A percentile compares a stretch with the other conserved stretches of the same genome.
Evolutionary conservation across 805 yeast species (phyloP).

Genomic region (Saccharomyces paradoxus): DNA sequence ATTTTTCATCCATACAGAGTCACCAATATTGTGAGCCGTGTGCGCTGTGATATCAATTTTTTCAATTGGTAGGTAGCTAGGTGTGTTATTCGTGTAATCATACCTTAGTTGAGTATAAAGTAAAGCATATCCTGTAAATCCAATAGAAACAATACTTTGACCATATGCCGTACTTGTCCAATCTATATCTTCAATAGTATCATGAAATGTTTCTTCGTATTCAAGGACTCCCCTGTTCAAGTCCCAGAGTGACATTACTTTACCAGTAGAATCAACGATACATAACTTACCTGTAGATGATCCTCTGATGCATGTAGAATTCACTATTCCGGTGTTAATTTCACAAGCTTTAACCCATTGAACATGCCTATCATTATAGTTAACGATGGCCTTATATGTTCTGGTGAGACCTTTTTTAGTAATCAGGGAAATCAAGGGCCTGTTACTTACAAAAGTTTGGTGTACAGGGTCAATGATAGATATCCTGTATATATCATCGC

Average conservation of each 20-base stretch:
- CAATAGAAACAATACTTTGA: conserved; percentile 72
- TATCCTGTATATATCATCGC: conserved; percentile 35
- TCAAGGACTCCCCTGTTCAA: conserved; percentile 58
- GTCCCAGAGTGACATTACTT: conserved; percentile 71
- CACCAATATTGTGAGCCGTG: conserved; percentile 80
- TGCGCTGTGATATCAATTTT: conserved; percentile 59
- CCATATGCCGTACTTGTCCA: conserved; percentile 70
- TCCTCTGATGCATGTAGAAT: conserved; percentile 53
- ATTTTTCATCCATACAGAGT: conserved; percentile 75
- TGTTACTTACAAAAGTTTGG: conserved; percentile 27
- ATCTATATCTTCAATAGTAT: conserved; percentile 60
- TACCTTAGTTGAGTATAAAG: conserved; percentile 77
- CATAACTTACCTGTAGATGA: conserved; percentile 74
- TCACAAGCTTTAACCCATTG: conserved; percentile 46
- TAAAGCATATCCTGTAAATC: conserved; percentile 55
- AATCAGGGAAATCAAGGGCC: conserved; percentile 49
- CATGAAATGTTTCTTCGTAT: conserved; percentile 39
- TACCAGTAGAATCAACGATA: conserved; percentile 48
- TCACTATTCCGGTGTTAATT: conserved; percentile 47
- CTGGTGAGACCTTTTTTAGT: conserved; percentile 43
- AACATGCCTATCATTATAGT: conserved; percentile 21
- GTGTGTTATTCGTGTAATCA: conserved; percentile 76
- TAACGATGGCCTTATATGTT: conserved; percentile 38
- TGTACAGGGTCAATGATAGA: conserved; percentile 62
- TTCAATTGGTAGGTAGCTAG: conserved; percentile 71